Evolutionary conservation across 805 yeast genomes (phyloP), one percentile per base, ranked within the genome.

Genomic region (Jamesozyma hellenica): DNA sequence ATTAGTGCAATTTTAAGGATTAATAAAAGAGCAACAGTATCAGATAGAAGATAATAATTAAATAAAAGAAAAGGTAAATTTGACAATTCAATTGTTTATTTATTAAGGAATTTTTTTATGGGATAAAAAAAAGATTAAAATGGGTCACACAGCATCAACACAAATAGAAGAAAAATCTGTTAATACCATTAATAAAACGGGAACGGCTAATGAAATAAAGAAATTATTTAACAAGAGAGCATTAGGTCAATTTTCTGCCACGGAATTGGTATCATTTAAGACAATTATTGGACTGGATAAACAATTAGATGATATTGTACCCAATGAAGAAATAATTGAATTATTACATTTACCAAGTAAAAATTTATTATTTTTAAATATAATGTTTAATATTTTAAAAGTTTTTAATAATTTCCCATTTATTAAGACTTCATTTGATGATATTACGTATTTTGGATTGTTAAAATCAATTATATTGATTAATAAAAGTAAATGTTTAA

Each of bases 331-430:
- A 15, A 39, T 71, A 19, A 47, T 52, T 9, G 30, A 51, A 12
- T 35, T 67, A 53, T 49, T 74, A 14, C 53, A 55, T 13, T 41
- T 73, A 2, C 71, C 72, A 1, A 53, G 47, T 1, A 53, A 60
- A 4, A 47, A 56, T 11, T 43, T 48, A 0, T 52, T 56, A 3
- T 55, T 66, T 1, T 51, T 63, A 0, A 54, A 60, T 6, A 28
- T 68, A 2, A 39, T 78, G 0, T 67, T 66, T 49, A 56, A 62
- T 5, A 55, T 72, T 4, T 53, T 74, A 13, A 55, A 58, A 25
- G 64, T 66, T 4, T 39, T 80, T 23, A 67, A 75, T 1, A 60
- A 61, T 21, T 72, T 70, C 48, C 84, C 84, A 0, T 65, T 75
- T 39, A 42, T 75, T 7, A 55, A 60, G 17, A 64, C 63, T 14